A percentile compares a stretch with the other conserved stretches of the same genome.
Conservation (phyloP, 805 yeast genomes). For the Yarrowia bubula region DNA sequence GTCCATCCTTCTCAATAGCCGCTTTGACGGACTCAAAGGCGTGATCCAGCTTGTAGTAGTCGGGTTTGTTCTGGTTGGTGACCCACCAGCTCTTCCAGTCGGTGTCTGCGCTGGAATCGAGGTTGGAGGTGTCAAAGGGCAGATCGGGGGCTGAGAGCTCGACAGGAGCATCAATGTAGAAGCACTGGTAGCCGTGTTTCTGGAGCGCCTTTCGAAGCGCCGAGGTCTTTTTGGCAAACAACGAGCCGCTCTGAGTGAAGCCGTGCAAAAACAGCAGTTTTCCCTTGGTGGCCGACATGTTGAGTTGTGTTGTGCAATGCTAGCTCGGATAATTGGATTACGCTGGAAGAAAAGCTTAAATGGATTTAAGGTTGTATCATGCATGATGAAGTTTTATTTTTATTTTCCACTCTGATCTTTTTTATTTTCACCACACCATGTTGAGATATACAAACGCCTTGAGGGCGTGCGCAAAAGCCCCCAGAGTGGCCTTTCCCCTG, state of each 20-base stretch:
- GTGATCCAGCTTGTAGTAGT: slow-evolving; percentile 39
- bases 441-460: not conserved
- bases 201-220: slow-evolving; percentile 78
- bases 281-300: slow-evolving; percentile 18
- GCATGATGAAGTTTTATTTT: slow-evolving; percentile 1
- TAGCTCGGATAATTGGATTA: not conserved
- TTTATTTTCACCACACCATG: not conserved
- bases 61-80: slow-evolving; percentile 45
- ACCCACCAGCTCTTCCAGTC: slow-evolving; percentile 76
- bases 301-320: not conserved
- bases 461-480: not conserved
- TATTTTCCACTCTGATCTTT: not conserved
- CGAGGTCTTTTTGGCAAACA: slow-evolving; percentile 84
- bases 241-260: slow-evolving; percentile 73
- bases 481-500: no score
- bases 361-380: not conserved
- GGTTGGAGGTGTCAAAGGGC: slow-evolving; percentile 63
- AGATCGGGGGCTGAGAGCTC: slow-evolving; percentile 64
- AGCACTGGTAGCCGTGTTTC: slow-evolving; percentile 63
- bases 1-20: slow-evolving; percentile 64
- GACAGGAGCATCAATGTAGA: slow-evolving; percentile 78
- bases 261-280: slow-evolving; percentile 89
- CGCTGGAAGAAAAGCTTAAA: not conserved
- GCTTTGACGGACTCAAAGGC: slow-evolving; percentile 53
- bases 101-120: slow-evolving; percentile 47